Conservation (phyloP, 305 asterid species). For the Fraxinus albicans region DNA sequence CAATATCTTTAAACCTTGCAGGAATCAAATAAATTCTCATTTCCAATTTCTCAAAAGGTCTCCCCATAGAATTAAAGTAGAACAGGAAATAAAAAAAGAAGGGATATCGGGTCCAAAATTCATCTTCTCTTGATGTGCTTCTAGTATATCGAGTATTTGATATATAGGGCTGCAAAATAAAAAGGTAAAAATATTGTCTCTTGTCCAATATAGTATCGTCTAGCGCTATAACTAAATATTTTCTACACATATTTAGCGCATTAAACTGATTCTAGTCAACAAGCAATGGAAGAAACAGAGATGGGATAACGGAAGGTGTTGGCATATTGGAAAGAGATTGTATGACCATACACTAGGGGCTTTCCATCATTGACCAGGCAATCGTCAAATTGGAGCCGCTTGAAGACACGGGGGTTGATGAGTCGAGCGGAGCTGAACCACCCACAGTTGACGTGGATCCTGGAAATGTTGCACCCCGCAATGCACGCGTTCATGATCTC, state of each 20-base stretch:
- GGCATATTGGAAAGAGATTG: constrained; percentile 79
- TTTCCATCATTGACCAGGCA: constrained; percentile 82
- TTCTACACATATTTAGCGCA: background rate
- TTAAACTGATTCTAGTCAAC: constrained; percentile 33
- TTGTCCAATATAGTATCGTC: background rate
- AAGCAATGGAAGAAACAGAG: constrained; percentile 60
- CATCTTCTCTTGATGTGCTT: background rate
- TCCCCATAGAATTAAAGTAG: background rate
- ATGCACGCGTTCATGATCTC: constrained; percentile 75
- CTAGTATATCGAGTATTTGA: background rate
- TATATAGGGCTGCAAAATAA: background rate
- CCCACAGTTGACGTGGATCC: constrained; percentile 76
- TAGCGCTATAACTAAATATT: background rate
- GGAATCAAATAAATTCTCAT: too few relatives aligned
- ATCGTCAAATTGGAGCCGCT: constrained; percentile 63
- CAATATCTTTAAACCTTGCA: too few relatives aligned
- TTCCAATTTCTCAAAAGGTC: too few relatives aligned
- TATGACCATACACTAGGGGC: constrained; percentile 54
- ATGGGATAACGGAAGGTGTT: constrained; percentile 73
- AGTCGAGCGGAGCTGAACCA: constrained; percentile 97
- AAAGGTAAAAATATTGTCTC: background rate
- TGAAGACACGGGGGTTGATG: constrained; percentile 75
- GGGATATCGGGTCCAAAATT: background rate
- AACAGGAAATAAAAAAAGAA: background rate
- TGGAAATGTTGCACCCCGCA: constrained; percentile 67